Conservation (phyloP, 164 flowering plant genomes). For the Piper betle region DNA sequence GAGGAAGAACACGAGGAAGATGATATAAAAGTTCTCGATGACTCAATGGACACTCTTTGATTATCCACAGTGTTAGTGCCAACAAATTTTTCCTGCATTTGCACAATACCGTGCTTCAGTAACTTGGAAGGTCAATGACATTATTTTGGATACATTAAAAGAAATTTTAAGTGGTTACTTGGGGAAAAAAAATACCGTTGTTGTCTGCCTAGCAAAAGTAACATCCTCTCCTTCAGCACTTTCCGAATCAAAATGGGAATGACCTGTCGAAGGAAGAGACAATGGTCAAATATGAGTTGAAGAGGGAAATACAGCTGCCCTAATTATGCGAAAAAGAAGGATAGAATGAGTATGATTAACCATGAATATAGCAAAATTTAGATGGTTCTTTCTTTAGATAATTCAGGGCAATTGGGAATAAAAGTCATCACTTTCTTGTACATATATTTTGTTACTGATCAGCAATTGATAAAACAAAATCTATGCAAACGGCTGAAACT, state of each 20-base stretch:
- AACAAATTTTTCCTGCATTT: slow-evolving; percentile 40
- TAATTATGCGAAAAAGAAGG: not conserved
- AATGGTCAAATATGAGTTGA: not conserved
- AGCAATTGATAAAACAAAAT: too few species aligned
- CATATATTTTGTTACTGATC: too few species aligned
- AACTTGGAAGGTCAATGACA: not conserved
- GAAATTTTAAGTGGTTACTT: not conserved
- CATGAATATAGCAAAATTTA: not conserved
- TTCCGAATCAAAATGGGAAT: slow-evolving; percentile 24
- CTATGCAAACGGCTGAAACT: too few species aligned
- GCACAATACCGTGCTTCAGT: slow-evolving; percentile 5
- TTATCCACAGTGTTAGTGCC: slow-evolving; percentile 34
- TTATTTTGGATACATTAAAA: not conserved
- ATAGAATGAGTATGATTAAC: not conserved
- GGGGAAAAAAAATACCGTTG: slow-evolving; percentile 15
- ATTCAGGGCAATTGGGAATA: not conserved
- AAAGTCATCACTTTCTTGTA: not conserved
- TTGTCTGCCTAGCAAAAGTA: slow-evolving; percentile 15
- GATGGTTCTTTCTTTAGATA: not conserved
- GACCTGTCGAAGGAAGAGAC: slow-evolving; percentile 20
- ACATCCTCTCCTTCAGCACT: slow-evolving; percentile 25
- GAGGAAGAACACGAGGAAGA: slow-evolving; percentile 85
- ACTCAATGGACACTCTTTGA: slow-evolving; percentile 51
- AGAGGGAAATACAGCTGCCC: not conserved
- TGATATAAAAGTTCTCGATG: slow-evolving; percentile 72